Conservation (phyloP, 148 eudicot species). For the Rhododendron molle region DNA sequence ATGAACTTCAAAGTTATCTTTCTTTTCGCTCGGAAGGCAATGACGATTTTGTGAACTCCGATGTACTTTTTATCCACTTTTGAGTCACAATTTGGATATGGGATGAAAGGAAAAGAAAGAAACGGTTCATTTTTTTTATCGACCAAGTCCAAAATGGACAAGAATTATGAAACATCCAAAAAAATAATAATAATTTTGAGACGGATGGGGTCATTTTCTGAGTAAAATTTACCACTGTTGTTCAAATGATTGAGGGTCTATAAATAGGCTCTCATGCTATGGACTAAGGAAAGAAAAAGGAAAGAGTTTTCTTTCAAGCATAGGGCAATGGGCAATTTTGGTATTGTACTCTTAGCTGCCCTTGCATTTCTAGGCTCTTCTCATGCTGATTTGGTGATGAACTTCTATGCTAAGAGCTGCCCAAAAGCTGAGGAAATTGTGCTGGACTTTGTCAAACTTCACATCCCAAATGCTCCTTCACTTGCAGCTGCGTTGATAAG, state of each 20-base stretch:
- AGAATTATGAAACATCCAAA: too few relatives aligned
- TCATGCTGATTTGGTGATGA: conserved; percentile 23
- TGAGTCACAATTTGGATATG: too few relatives aligned
- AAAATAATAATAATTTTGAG: too few relatives aligned
- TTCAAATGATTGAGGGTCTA: not conserved
- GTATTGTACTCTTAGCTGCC: conserved; percentile 9
- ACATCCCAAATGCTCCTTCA: conserved; percentile 44
- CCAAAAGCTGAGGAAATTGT: conserved; percentile 55
- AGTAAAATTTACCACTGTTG: not conserved
- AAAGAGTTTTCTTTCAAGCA: not conserved
- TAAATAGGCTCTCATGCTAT: not conserved
- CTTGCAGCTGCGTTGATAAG: conserved; percentile 42
- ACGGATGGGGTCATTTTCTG: not conserved
- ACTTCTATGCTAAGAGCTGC: conserved; percentile 41
- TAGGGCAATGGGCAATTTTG: not conserved
- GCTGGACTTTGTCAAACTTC: conserved; percentile 30
- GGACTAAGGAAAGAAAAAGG: not conserved
- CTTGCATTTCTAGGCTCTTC: conserved; percentile 15
- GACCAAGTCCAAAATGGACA: too few relatives aligned
- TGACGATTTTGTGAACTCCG: too few relatives aligned
- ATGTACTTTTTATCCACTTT: not conserved
- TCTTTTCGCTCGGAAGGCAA: too few relatives aligned
- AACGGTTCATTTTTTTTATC: too few relatives aligned
- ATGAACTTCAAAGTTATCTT: not conserved
- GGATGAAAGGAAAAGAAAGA: too few relatives aligned